These are phyloP conservation scores for Calonectria crousiana DNA, from an alignment of 2,329 filamentous ascomycete genomes.

Conservation along the genomic window DNA sequence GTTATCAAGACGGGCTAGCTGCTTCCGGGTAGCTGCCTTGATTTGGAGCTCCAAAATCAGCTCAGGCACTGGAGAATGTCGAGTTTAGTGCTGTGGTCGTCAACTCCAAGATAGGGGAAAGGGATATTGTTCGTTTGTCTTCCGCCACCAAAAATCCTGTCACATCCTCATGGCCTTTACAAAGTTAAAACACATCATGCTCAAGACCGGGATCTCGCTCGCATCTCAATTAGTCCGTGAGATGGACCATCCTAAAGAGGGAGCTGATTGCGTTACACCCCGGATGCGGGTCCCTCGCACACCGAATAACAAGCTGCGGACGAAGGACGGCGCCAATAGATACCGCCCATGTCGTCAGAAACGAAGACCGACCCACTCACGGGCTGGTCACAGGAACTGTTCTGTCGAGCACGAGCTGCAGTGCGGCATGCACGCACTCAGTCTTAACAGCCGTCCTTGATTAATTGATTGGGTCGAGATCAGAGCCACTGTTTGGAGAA, in stretches of 20 bases:
- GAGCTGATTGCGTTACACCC: not conserved
- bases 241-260: not conserved
- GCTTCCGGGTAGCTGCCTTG: not conserved
- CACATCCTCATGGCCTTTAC: not conserved
- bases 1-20: not conserved
- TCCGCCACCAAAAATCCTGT: not conserved
- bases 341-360: slow-evolving; percentile 17
- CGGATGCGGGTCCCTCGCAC: slow-evolving; percentile 10
- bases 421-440: slow-evolving; percentile 9
- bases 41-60: not conserved
- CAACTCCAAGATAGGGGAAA: not conserved
- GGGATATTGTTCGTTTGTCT: not conserved
- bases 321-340: slow-evolving; percentile 6
- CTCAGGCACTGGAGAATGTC: not conserved
- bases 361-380: slow-evolving; percentile 1
- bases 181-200: not conserved
- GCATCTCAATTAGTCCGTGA: not conserved
- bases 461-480: not conserved
- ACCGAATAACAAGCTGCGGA: slow-evolving; percentile 10
- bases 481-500: not conserved
- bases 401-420: not conserved
- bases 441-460: not conserved
- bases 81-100: not conserved
- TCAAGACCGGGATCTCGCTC: not conserved
- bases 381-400: slow-evolving; percentile 19